Percentiles rank a stretch among this genome's conserved stretches.
Evolutionary conservation across 495 filamentous ascomycete species (phyloP).

Genomic region (Ascodesmis nigricans): DNA sequence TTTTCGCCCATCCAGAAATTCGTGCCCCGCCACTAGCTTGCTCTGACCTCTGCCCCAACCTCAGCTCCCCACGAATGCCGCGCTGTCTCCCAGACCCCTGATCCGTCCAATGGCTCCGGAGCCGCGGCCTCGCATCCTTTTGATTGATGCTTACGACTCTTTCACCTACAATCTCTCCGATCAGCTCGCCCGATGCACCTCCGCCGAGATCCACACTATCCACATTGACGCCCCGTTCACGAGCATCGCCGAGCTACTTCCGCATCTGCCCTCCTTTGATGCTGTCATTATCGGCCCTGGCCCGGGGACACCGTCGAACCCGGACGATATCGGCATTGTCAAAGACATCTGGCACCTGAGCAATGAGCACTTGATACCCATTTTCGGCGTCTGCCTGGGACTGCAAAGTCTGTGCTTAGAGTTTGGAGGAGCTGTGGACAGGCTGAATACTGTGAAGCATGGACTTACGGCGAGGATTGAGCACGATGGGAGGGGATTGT

Average conservation of each 20-base stretch:
- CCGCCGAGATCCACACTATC: conserved; percentile 44
- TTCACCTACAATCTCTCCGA: conserved; percentile 84
- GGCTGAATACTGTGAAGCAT: conserved; percentile 48
- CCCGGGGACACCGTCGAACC: conserved; percentile 26
- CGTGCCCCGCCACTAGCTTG: no score
- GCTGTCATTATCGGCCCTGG: conserved; percentile 22
- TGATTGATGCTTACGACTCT: conserved; percentile 86
- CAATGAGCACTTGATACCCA: conserved; percentile 37
- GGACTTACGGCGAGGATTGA: conserved; percentile 49
- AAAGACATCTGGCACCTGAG: conserved; percentile 48
- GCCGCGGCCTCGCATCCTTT: conserved; percentile 39
- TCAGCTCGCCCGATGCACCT: conserved; percentile 42
- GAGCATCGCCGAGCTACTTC: conserved; percentile 18
- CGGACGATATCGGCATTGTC: conserved; percentile 70
- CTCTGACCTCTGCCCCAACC: no score
- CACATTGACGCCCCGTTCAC: conserved; percentile 38
- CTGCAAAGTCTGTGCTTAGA: conserved; percentile 62
- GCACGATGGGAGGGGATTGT: conserved; percentile 31
- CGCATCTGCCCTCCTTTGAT: conserved; percentile 37
- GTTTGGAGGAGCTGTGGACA: conserved; percentile 41
- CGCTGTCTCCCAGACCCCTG: no score
- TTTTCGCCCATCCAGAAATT: no score
- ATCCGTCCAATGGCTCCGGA: no score
- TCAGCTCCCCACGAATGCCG: no score
- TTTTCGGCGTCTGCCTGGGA: conserved; percentile 78